Base-by-base conservation (phyloP, 495 filamentous ascomycete genomes). In the Tricharina praecox region DNA sequence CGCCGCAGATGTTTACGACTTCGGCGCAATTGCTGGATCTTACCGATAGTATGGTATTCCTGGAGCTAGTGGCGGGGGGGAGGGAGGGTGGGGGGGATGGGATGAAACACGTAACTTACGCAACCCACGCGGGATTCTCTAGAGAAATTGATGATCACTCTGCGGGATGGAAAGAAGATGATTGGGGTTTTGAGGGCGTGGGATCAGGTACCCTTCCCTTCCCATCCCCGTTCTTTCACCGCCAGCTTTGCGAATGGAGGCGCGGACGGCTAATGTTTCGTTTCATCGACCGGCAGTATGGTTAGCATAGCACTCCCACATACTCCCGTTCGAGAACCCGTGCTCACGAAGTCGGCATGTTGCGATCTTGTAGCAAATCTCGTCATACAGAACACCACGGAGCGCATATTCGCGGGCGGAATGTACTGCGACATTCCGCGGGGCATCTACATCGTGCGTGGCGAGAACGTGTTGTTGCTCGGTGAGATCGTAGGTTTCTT, bases 1-100 rank as follows among this genome's bases (percentile, higher is more conserved):
- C 77, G 3, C 76, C 76, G 38, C 84, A 97, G 69, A 95, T 96
- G 86, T 97, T 97, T 68, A 94, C 92, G 13, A 97, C 90, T 2
- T 87, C 90, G 35, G 85, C 90, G 42, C 88, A 95, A 64, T 67
- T 97, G 35, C 65, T 96, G 30, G 90, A 97, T 63, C 70, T 97
- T 55, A 95, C 90, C 52, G 90, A 97, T 67, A 96, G 88, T 96
- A 73, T 70, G 81, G 49, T 47, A 49, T n/a, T n/a, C n/a, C n/a
- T n/a, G n/a, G n/a, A n/a, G n/a, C n/a, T n/a, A n/a, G n/a, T n/a
- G n/a, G n/a, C n/a, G 37, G 50, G 49, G 47, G 20, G 43, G 23
- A 21, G 42, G 25, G n/a, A 5, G 24, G 41, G 41, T 24, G n/a
- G n/a, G n/a, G n/a, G 8, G 18, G 30, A n/a, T 33, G 8, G n/a